Conservation (phyloP, 768 basidiomycete species). For the button mushroom (Agaricus bisporus) region DNA sequence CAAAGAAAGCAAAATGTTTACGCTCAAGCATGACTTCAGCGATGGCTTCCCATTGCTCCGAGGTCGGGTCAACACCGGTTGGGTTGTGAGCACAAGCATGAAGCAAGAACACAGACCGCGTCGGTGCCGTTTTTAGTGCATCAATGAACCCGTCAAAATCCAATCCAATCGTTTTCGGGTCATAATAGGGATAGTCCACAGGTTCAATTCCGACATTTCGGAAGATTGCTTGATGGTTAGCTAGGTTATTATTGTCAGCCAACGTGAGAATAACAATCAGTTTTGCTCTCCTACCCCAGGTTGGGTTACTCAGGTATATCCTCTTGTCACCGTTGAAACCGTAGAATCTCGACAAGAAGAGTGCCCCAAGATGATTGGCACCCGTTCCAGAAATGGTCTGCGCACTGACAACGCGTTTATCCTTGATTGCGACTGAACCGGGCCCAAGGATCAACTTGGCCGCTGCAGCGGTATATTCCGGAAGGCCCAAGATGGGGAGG, state of each 20-base stretch:
- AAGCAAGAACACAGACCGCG: slow-evolving; percentile 79
- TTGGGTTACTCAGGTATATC: slow-evolving; percentile 86
- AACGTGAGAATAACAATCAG: slow-evolving; percentile 1
- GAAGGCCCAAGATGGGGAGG: slow-evolving; percentile 83
- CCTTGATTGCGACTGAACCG: slow-evolving; percentile 64
- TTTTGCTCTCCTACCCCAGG: slow-evolving; percentile 67
- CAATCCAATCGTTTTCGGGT: slow-evolving; percentile 82
- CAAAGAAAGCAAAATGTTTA: slow-evolving; percentile 87
- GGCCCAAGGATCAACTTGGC: slow-evolving; percentile 76
- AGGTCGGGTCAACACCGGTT: slow-evolving; percentile 91
- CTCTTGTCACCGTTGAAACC: slow-evolving; percentile 59
- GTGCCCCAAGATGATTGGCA: slow-evolving; percentile 87
- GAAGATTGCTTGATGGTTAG: slow-evolving; percentile 88
- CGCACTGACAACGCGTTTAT: slow-evolving; percentile 68
- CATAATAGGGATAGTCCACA: slow-evolving; percentile 89
- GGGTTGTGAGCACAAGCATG: slow-evolving; percentile 98
- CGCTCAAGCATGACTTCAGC: slow-evolving; percentile 66
- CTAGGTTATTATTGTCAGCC: slow-evolving; percentile 29
- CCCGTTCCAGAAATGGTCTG: slow-evolving; percentile 97
- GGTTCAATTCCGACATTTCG: slow-evolving; percentile 86
- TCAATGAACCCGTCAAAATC: slow-evolving; percentile 67
- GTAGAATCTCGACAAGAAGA: slow-evolving; percentile 85
- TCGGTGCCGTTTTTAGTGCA: slow-evolving; percentile 56
- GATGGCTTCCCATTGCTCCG: slow-evolving; percentile 78
- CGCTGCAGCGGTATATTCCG: slow-evolving; percentile 76